Conservation (phyloP, 768 basidiomycete genomes). For the Mycena olivaceomarginata region DNA sequence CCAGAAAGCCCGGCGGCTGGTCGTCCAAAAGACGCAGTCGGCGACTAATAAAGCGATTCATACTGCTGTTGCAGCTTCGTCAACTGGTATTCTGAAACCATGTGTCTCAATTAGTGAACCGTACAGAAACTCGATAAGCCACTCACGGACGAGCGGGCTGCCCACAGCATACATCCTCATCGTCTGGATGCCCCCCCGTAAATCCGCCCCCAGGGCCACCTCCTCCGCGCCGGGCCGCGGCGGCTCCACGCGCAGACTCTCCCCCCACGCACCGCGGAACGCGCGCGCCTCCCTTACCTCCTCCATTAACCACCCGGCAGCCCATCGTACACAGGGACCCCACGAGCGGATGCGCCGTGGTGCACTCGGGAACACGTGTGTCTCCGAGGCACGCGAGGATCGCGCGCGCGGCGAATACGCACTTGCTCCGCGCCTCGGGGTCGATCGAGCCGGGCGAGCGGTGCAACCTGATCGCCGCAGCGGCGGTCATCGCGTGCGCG, state of each 20-base stretch:
- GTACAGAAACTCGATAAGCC: neutral
- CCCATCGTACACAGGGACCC: constrained; percentile 15
- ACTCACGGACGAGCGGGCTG: constrained; percentile 20
- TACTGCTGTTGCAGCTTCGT: constrained; percentile 24
- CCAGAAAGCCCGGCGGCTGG: too few species aligned
- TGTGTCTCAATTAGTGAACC: too few species aligned
- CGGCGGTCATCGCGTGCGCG: constrained; percentile 33
- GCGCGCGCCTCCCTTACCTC: neutral
- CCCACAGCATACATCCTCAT: constrained; percentile 25
- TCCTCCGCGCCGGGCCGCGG: constrained; percentile 18
- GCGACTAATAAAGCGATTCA: neutral
- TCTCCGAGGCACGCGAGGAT: constrained; percentile 35
- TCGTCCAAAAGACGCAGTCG: too few species aligned
- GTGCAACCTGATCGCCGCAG: constrained; percentile 38
- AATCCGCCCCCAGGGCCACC: neutral
- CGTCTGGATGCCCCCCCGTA: constrained; percentile 4
- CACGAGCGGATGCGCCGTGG: constrained; percentile 12
- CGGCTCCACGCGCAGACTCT: neutral
- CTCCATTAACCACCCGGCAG: constrained; percentile 15
- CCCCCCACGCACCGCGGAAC: constrained; percentile 16
- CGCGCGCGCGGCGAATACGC: constrained; percentile 33
- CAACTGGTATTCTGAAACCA: constrained; percentile 20
- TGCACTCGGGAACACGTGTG: neutral
- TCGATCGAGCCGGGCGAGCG: neutral
- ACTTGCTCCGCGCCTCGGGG: constrained; percentile 26